Evolutionary conservation across 2,329 filamentous ascomycete species (phyloP).

Genomic region (Coniella lustricola): DNA sequence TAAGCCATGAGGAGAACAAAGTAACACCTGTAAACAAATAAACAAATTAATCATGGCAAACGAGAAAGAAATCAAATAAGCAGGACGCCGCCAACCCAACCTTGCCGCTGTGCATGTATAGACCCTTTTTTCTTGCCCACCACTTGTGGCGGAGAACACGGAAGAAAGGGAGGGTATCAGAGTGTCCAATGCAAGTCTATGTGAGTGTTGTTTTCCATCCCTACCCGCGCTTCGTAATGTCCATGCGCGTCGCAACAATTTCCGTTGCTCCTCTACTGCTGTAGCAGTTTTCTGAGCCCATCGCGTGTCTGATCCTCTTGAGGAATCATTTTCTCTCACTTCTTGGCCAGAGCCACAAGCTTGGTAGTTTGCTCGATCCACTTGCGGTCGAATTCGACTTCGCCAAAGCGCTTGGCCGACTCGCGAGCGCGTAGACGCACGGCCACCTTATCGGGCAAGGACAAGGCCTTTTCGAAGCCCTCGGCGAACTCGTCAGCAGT

Average conservation of each 20-base stretch:
- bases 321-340: neutral
- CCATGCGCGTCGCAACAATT: neutral
- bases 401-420: conserved; percentile 79
- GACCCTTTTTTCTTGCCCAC: neutral
- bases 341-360: conserved; percentile 47
- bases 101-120: neutral
- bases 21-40: no score
- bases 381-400: conserved; percentile 71
- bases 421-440: conserved; percentile 70
- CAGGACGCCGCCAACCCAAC: neutral
- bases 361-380: conserved; percentile 72
- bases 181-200: conserved; percentile 8
- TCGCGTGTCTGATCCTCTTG: neutral
- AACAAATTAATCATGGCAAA: no score
- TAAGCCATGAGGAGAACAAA: neutral
- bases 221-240: neutral
- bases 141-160: neutral
- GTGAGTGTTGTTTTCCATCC: neutral
- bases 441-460: conserved; percentile 61
- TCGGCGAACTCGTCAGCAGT: conserved; percentile 72
- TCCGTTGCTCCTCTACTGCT: no score
- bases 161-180: conserved; percentile 3
- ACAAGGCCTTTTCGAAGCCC: conserved; percentile 71
- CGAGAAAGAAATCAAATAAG: neutral
- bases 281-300: no score